Conservation (phyloP, 306 rosid species). For the Psophocarpus tetragonolobus region DNA sequence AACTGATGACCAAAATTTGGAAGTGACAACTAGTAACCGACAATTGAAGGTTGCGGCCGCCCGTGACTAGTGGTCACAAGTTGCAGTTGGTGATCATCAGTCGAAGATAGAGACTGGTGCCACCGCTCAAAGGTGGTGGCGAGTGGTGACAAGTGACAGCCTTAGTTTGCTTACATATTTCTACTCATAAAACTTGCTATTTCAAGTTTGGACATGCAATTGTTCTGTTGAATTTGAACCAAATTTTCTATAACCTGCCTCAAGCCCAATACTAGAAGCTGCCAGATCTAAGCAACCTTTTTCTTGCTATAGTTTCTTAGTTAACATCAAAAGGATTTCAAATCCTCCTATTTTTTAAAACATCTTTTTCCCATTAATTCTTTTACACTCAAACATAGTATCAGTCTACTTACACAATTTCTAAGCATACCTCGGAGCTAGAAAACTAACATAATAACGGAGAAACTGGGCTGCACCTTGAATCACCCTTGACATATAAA, state of each 20-base stretch:
- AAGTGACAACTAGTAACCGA: too few relatives aligned
- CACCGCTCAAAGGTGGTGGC: too few relatives aligned
- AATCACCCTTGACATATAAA: constrained; percentile 71
- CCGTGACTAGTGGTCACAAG: too few relatives aligned
- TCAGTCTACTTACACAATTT: neutral
- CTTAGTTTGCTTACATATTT: neutral
- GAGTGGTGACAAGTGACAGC: too few relatives aligned
- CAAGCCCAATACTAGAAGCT: neutral
- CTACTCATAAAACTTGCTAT: neutral
- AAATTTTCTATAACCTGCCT: neutral
- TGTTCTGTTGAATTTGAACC: neutral
- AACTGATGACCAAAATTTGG: too few relatives aligned
- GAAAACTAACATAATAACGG: constrained; percentile 48
- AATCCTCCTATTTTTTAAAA: neutral
- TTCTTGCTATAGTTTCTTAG: neutral
- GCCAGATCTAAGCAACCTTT: neutral
- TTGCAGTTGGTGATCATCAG: too few relatives aligned
- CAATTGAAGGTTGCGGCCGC: too few relatives aligned
- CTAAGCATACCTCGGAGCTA: constrained; percentile 60
- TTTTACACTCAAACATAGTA: neutral
- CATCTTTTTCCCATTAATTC: neutral
- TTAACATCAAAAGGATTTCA: neutral
- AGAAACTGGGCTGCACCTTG: constrained; percentile 78
- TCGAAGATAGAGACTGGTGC: too few relatives aligned
- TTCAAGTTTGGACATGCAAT: neutral